Percentiles rank a stretch among this genome's conserved stretches.
phyloP scores from a whole-genome alignment of 495 filamentous ascomycete species.

The Tuber indicum region DNA sequence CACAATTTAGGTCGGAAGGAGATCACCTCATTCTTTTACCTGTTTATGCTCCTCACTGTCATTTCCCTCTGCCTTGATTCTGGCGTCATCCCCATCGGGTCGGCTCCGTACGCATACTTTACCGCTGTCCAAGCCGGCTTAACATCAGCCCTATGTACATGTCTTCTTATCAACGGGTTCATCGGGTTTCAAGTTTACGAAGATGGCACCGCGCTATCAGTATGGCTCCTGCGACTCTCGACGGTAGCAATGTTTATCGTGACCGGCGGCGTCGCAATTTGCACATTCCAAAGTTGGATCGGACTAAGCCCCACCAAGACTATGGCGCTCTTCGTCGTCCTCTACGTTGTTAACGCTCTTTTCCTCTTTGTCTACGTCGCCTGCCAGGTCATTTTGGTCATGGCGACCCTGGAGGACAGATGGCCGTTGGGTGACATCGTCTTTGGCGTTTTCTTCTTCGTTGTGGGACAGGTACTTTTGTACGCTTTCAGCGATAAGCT shows the following conservation, averaged over 20 bases:
- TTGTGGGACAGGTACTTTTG: conserved; percentile 84
- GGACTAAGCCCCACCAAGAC: conserved; percentile 80
- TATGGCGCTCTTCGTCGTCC: conserved; percentile 79
- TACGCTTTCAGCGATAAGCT: conserved; percentile 83
- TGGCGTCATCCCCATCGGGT: conserved; percentile 80
- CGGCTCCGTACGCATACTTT: conserved; percentile 79
- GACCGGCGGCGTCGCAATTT: conserved; percentile 75
- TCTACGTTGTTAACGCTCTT: conserved; percentile 86
- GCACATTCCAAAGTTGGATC: conserved; percentile 89
- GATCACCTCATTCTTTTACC: conserved; percentile 95
- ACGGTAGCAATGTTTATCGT: conserved; percentile 79
- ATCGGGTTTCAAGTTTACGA: conserved; percentile 98
- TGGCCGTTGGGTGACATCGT: conserved; percentile 91
- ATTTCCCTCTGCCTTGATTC: conserved; percentile 86
- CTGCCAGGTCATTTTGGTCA: conserved; percentile 80
- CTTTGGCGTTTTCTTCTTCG: conserved; percentile 89
- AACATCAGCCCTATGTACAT: conserved; percentile 78
- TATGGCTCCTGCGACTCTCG: conserved; percentile 80
- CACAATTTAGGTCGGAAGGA: conserved; percentile 78
- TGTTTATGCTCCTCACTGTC: conserved; percentile 85
- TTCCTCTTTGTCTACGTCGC: conserved; percentile 77
- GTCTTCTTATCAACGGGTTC: conserved; percentile 92
- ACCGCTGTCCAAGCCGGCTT: conserved; percentile 84
- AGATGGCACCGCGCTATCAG: conserved; percentile 88
- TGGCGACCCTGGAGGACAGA: conserved; percentile 84